These are phyloP conservation scores for Trifolium fragiferum DNA, from an alignment of 306 rosid species.

Conservation along the genomic window DNA sequence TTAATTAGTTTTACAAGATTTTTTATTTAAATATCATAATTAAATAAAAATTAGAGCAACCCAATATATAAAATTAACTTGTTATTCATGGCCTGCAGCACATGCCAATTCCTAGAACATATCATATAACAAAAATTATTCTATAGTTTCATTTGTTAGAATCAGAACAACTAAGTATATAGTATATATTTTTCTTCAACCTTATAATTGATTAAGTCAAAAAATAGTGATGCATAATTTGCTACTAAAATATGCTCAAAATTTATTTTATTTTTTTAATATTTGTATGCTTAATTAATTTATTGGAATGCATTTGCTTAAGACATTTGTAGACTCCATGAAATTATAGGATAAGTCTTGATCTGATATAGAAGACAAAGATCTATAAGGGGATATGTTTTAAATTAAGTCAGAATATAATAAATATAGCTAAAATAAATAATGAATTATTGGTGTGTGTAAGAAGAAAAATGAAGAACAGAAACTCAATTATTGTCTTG, in stretches of 20 bases:
- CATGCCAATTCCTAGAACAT: conserved; percentile 8
- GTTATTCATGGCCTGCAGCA: conserved; percentile 36
- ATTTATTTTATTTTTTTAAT: conserved; percentile 17
- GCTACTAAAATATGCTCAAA: conserved; percentile 22
- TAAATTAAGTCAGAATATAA: conserved; percentile 20
- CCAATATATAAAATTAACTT: background rate
- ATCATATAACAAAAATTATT: conserved; percentile 2
- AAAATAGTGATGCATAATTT: background rate
- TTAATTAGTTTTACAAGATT: conserved; percentile 17
- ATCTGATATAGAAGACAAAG: conserved; percentile 32
- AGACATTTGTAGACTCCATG: conserved; percentile 20
- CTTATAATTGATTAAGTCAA: conserved; percentile 26
- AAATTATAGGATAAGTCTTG: conserved; percentile 35
- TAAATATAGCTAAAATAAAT: conserved; percentile 31
- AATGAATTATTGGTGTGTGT: conserved; percentile 62
- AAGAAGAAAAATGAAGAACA: conserved; percentile 35
- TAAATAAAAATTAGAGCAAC: conserved; percentile 30
- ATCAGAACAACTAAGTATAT: too few relatives aligned
- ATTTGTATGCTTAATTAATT: background rate
- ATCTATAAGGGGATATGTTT: conserved; percentile 27
- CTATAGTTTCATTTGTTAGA: background rate
- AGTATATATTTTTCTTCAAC: conserved; percentile 5
- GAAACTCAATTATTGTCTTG: conserved; percentile 71
- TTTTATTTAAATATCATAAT: conserved; percentile 20
- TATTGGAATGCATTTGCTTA: conserved; percentile 18